A percentile compares a stretch with the other conserved stretches of the same genome.
Conservation (phyloP, 345 rosid genomes). For the Eucalyptus tenuipes region DNA sequence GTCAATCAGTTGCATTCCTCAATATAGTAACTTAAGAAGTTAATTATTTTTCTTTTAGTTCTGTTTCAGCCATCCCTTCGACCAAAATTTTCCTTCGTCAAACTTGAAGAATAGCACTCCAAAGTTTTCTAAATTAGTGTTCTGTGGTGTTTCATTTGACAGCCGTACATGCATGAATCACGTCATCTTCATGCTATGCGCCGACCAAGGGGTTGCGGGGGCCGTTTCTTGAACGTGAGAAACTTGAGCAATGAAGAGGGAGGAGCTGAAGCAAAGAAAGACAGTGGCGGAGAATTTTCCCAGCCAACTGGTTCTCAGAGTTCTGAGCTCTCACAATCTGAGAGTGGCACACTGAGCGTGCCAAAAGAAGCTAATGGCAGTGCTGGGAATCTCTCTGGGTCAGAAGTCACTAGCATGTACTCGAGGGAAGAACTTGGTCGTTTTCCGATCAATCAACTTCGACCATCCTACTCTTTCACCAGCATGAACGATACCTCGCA, state of each 20-base stretch:
- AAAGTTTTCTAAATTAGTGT: background rate
- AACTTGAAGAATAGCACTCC: background rate
- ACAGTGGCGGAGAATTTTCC: background rate
- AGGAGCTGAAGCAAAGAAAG: constrained; percentile 18
- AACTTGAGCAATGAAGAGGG: constrained; percentile 4
- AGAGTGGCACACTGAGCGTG: constrained; percentile 50
- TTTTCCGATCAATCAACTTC: constrained; percentile 18
- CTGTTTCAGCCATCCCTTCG: background rate
- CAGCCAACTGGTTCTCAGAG: constrained; percentile 61
- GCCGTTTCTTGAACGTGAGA: constrained; percentile 85
- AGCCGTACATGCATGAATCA: constrained; percentile 89
- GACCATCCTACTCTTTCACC: constrained; percentile 28
- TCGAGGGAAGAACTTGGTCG: constrained; percentile 14
- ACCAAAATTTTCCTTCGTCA: background rate
- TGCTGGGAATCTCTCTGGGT: constrained; percentile 33
- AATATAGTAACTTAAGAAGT: background rate
- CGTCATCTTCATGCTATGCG: constrained; percentile 97
- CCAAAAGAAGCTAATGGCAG: constrained; percentile 33
- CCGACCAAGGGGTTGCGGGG: constrained; percentile 92
- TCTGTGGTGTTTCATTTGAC: constrained; percentile 2
- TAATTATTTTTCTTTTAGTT: background rate
- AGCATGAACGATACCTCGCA: constrained; percentile 25
- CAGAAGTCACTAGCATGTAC: constrained; percentile 77
- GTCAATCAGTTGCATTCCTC: background rate
- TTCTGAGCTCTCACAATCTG: constrained; percentile 75